Base-by-base conservation (phyloP, 441 rosid species). In the Populus tomentosa region DNA sequence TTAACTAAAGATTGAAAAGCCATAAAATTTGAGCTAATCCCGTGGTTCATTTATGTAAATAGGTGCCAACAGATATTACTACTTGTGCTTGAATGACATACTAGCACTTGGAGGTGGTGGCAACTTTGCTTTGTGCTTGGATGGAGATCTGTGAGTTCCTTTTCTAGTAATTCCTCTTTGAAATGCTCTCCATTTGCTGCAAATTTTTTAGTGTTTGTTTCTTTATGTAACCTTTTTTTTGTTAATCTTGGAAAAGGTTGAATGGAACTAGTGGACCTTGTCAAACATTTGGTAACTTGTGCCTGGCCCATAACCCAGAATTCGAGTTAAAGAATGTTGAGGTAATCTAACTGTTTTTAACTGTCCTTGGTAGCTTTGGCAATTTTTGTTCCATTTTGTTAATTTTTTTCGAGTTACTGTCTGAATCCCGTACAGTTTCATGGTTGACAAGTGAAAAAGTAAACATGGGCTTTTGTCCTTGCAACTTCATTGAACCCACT, bases 51-150 rank as follows among this genome's bases (percentile, higher is more conserved):
- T 32, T 33, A 64, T 80, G 68, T 77, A 21, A 40, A 87, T 84
- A 96, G 98, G 99, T 86, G 97, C 92, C 81, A 96, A 96, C 84
- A 88, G 97, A 69, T 96, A 92, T 82, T 96, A 89, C 74, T 89
- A 78, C 82, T 85, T 94, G 86, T 96, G 99, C 81, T 74, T 92
- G 90, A 91, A 88, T 79, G 98, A 96, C 84, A 84, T 91, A 65
- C 85, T 96, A 76, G 98, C 97, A 8, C 83, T 94, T 69, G 98
- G 98, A 56, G 98, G 99, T 61, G 99, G 97, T 42, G 90, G 93
- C 79, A 87, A 85, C 90, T 94, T 89, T 78, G 97, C 98, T 65
- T 80, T 96, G 84, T 73, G 88, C 78, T 83, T 96, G 82, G 97
- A 92, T 75, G 97, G 86, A 80, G 97, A 96, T 82, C 82, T 94